Evolutionary conservation across 2,329 filamentous ascomycete genomes (phyloP).

Genomic region (Penicillium sp.): DNA sequence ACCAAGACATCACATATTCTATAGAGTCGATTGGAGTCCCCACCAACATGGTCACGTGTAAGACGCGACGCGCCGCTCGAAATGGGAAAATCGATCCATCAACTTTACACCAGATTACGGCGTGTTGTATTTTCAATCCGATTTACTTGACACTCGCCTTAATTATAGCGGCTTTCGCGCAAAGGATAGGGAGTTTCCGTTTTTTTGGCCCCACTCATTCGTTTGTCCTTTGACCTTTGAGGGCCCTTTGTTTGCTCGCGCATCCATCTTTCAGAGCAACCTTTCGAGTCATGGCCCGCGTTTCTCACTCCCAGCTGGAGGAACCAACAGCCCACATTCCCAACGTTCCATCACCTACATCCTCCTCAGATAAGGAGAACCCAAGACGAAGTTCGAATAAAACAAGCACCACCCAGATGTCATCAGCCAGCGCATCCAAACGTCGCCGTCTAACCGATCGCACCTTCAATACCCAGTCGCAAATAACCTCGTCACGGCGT

Average conservation of each 20-base stretch:
- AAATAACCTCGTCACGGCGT: slow-evolving; percentile 28
- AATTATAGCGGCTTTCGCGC: not conserved
- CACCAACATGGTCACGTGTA: slow-evolving; percentile 7
- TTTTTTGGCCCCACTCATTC: not conserved
- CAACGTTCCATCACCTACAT: slow-evolving; percentile 33
- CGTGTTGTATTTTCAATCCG: not conserved
- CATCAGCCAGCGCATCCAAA: slow-evolving; percentile 35
- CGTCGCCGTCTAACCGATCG: slow-evolving; percentile 46
- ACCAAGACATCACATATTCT: not conserved
- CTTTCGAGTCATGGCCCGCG: slow-evolving; percentile 30
- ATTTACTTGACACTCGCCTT: not conserved
- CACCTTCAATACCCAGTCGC: slow-evolving; percentile 28
- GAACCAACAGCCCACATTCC: slow-evolving; percentile 9
- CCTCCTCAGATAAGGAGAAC: slow-evolving; percentile 54
- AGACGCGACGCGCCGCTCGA: slow-evolving; percentile 11
- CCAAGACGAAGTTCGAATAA: slow-evolving; percentile 41
- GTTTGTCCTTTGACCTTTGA: not conserved
- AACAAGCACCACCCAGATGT: slow-evolving; percentile 22
- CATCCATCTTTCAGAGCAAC: slow-evolving; percentile 11
- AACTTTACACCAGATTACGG: not conserved
- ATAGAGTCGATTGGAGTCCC: not conserved
- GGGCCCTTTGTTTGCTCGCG: not conserved
- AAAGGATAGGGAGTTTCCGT: not conserved
- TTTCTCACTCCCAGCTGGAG: slow-evolving; percentile 16
- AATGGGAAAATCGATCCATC: not conserved